Evolutionary conservation across 2,329 filamentous ascomycete genomes (phyloP), one percentile per base, ranked within the genome.

Genomic region (Microdochium nivale): DNA sequence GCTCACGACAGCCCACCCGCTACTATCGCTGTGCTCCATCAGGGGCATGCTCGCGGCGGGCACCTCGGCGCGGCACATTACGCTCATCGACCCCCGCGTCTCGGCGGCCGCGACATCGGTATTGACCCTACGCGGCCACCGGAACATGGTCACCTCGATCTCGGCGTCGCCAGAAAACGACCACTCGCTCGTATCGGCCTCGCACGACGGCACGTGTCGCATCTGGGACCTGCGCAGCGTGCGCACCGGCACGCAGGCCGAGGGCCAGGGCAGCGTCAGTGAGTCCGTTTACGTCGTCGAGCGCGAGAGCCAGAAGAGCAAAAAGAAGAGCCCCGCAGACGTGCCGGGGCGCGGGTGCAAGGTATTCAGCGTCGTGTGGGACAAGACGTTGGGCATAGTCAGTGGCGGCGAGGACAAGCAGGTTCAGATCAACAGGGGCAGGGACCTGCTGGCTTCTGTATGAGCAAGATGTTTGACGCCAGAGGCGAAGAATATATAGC

Each of bases 341-440:
- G 75, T 84, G 40, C 85, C 83, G 8, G 91, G 91, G 2, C 88
- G 94, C 54, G 90, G 90, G 24, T 81, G 86, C 55, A 97, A 97
- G 78, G 90, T 99, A 48, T 89, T 97, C 67, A 81, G 83, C 32
- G 88, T 97, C 4, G 80, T 77, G 53, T 99, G 94, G 94, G 88
- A 96, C 68, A 75, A 78, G 65, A 80, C 83, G 7, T 83, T 95
- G 64, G 95, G 94, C 1, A 92, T 99, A 65, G 87, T 96, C 46
- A 95, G 88, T 62, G 90, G 77, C 44, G 90, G 92, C 16, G 91
- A 97, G 77, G 94, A 99, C 65, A 96, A 94, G 74, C 84, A 82
- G 73, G 84, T 99, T 61, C 94, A 99, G 75, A 83, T 99, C 54
- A 96, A 99, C 69, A 78, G 80, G 58, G 84, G 83, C 19, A 76